phyloP scores from a whole-genome alignment of 2,329 filamentous ascomycete species.

The Catunica adiposa region DNA sequence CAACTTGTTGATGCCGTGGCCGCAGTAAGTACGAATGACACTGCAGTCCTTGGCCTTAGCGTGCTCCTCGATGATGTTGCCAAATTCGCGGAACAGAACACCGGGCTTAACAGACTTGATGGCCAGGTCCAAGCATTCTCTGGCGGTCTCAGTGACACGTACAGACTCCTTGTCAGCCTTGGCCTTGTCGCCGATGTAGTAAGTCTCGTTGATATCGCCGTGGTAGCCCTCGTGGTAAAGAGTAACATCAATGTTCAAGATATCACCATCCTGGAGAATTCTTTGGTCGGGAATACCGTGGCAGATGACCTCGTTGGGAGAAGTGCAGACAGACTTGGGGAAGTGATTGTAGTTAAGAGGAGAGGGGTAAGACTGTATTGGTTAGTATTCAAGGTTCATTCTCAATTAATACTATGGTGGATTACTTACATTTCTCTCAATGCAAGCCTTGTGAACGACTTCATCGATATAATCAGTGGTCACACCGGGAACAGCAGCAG shows the following conservation, averaged over 20 bases:
- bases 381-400: conserved; percentile 1
- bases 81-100: conserved; percentile 80
- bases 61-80: conserved; percentile 87
- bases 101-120: conserved; percentile 90
- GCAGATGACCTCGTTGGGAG: conserved; percentile 92
- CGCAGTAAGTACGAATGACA: conserved; percentile 90
- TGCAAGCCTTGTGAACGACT: conserved; percentile 82
- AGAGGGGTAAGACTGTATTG: conserved; percentile 68
- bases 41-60: conserved; percentile 75
- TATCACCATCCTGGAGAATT: conserved; percentile 76
- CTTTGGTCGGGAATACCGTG: conserved; percentile 94
- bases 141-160: conserved; percentile 74
- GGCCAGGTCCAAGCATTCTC: conserved; percentile 77
- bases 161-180: conserved; percentile 71
- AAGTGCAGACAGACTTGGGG: conserved; percentile 95
- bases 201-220: conserved; percentile 94
- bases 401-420: background rate
- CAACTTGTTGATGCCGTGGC: conserved; percentile 82
- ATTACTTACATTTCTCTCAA: conserved; percentile 67
- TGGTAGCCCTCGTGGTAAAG: conserved; percentile 92
- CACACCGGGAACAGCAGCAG: conserved; percentile 71
- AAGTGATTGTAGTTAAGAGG: conserved; percentile 92
- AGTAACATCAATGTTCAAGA: conserved; percentile 91
- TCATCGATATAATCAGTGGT: conserved; percentile 93
- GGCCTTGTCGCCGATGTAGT: conserved; percentile 87